Conservation (phyloP, 768 basidiomycete genomes). For the Xanthoconium purpureum region DNA sequence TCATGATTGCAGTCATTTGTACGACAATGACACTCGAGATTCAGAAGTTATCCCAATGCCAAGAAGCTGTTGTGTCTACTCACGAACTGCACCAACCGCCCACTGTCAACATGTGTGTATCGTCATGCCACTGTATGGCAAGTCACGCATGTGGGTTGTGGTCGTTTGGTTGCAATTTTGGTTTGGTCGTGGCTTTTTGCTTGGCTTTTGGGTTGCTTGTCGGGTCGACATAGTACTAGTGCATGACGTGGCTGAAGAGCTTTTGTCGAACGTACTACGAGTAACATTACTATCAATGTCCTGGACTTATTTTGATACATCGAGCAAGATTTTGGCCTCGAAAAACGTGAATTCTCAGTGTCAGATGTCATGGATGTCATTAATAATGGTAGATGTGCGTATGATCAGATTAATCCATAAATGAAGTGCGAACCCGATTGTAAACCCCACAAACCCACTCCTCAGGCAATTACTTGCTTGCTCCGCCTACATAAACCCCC, state of each 20-base stretch:
- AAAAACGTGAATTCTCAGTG: not conserved
- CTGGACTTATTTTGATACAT: not conserved
- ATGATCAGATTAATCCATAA: slow-evolving; percentile 27
- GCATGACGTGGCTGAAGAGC: not conserved
- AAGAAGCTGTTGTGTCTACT: too few relatives aligned
- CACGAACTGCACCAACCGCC: not conserved
- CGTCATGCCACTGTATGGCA: not conserved
- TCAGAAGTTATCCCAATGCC: too few relatives aligned
- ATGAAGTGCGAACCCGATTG: not conserved
- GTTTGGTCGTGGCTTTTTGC: too few relatives aligned
- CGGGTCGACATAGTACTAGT: not conserved
- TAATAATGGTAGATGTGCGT: slow-evolving; percentile 20
- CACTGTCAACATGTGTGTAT: not conserved
- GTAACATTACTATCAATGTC: not conserved
- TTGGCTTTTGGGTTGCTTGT: not conserved
- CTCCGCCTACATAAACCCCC: slow-evolving; percentile 32
- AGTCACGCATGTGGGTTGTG: not conserved
- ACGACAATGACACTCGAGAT: too few relatives aligned
- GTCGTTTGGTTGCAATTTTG: not conserved
- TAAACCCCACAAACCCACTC: not conserved
- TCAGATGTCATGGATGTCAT: slow-evolving; percentile 7
- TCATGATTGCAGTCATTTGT: too few relatives aligned
- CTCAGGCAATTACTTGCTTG: not conserved
- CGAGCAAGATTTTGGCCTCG: not conserved
- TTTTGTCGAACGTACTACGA: not conserved